These are phyloP conservation scores for Rhizoclosmatium globosum DNA, from an alignment of 192 early-diverging fungal genomes.

Conservation along the genomic window DNA sequence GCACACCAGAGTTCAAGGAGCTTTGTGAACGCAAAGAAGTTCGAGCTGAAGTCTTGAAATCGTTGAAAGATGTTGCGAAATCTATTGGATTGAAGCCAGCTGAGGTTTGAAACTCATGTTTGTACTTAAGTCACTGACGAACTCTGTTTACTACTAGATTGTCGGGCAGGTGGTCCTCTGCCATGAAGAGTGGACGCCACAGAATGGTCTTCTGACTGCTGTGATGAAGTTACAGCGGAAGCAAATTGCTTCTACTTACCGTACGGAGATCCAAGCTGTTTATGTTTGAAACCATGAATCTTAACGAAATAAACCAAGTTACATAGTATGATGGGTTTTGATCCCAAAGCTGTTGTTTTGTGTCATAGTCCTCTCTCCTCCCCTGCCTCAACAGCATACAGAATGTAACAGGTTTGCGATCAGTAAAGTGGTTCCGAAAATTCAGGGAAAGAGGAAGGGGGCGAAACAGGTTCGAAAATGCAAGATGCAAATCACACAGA, in stretches of 20 bases:
- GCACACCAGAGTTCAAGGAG: conserved; percentile 51
- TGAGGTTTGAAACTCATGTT: conserved; percentile 59
- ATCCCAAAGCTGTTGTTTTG: too few relatives aligned
- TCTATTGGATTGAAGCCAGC: conserved; percentile 69
- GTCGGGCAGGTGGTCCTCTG: conserved; percentile 72
- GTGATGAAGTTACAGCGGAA: conserved; percentile 91
- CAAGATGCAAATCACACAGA: too few relatives aligned
- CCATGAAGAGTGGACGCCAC: conserved; percentile 88
- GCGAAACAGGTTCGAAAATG: too few relatives aligned
- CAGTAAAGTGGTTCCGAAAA: too few relatives aligned
- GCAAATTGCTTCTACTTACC: conserved; percentile 75
- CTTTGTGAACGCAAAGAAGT: conserved; percentile 60
- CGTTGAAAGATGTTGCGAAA: conserved; percentile 68
- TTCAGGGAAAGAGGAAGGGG: too few relatives aligned
- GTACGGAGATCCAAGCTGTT: conserved; percentile 20
- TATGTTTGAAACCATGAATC: background rate
- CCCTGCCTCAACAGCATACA: too few relatives aligned
- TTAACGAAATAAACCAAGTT: too few relatives aligned
- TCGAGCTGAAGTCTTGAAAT: conserved; percentile 56
- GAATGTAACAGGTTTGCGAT: too few relatives aligned
- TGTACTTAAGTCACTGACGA: conserved; percentile 52
- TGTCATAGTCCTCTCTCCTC: too few relatives aligned
- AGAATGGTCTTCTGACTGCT: conserved; percentile 85
- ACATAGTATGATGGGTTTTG: too few relatives aligned
- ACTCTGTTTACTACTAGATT: conserved; percentile 64